Evolutionary conservation across 352 stramenopile genomes (phyloP).

Genomic region (Blastocystis sp.): DNA sequence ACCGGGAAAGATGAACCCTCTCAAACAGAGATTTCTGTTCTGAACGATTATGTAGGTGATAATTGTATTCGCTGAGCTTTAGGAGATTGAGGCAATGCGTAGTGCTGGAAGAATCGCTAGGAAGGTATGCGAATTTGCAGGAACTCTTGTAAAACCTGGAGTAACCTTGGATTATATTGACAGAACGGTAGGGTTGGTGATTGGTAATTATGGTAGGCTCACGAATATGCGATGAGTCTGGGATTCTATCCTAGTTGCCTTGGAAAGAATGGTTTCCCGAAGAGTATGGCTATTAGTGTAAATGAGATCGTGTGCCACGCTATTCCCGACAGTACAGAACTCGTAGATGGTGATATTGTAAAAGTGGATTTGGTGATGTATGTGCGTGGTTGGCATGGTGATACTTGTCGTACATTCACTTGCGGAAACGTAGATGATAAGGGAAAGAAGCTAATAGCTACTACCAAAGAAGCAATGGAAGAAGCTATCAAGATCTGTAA

Average conservation of each 20-base stretch:
- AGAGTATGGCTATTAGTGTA: slow-evolving; percentile 89
- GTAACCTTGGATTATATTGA: slow-evolving; percentile 90
- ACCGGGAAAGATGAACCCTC: slow-evolving; percentile 69
- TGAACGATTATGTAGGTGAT: slow-evolving; percentile 76
- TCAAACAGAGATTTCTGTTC: slow-evolving; percentile 74
- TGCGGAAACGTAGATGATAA: slow-evolving; percentile 82
- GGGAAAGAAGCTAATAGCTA: slow-evolving; percentile 76
- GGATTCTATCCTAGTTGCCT: slow-evolving; percentile 80
- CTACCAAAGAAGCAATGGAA: slow-evolving; percentile 79
- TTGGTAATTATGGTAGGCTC: slow-evolving; percentile 66
- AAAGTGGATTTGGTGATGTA: slow-evolving; percentile 93
- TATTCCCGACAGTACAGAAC: slow-evolving; percentile 85
- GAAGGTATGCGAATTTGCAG: slow-evolving; percentile 80
- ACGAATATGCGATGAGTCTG: slow-evolving; percentile 82
- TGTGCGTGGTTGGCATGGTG: slow-evolving; percentile 83
- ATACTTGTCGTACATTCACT: slow-evolving; percentile 92
- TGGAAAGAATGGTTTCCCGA: slow-evolving; percentile 88
- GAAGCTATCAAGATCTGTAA: slow-evolving; percentile 81
- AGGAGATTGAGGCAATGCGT: slow-evolving; percentile 72
- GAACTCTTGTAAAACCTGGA: slow-evolving; percentile 78
- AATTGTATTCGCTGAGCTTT: slow-evolving; percentile 15
- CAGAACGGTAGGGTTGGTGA: slow-evolving; percentile 73
- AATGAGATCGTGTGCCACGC: slow-evolving; percentile 96
- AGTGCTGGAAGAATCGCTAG: slow-evolving; percentile 77
- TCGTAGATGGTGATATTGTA: slow-evolving; percentile 89